Percentiles rank a stretch among this genome's conserved stretches.
Evolutionary conservation across 495 filamentous ascomycete genomes (phyloP).

Genomic region (Lasiosphaeris hirsuta): DNA sequence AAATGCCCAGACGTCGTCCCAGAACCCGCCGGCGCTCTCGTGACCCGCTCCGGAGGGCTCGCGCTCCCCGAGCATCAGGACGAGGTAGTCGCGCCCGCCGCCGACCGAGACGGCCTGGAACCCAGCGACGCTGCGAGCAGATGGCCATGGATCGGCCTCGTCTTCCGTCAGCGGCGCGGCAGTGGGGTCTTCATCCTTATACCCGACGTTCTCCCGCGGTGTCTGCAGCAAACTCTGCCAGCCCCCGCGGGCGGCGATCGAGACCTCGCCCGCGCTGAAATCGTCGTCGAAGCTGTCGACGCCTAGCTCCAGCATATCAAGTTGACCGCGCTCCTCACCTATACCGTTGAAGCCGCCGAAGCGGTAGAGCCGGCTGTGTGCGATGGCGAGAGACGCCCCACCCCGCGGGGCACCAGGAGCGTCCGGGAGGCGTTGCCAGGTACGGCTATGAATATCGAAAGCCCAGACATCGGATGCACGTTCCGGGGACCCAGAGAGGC

Average conservation of each 20-base stretch:
- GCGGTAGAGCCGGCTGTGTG: constrained; percentile 57
- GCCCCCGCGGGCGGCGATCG: constrained; percentile 29
- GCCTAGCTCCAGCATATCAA: constrained; percentile 59
- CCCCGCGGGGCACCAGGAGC: constrained; percentile 60
- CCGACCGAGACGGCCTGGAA: constrained; percentile 48
- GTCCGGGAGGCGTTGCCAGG: constrained; percentile 60
- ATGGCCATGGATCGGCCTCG: constrained; percentile 38
- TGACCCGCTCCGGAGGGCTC: constrained; percentile 61
- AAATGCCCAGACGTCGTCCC: constrained; percentile 71
- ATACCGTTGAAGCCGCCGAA: constrained; percentile 72
- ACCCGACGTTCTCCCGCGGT: constrained; percentile 24
- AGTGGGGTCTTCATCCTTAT: constrained; percentile 24
- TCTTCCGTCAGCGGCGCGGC: constrained; percentile 18
- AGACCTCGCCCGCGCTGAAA: constrained; percentile 36
- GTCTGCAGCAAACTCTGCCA: constrained; percentile 38
- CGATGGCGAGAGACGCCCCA: constrained; percentile 60
- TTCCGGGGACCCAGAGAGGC: constrained; percentile 41
- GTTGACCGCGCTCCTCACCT: constrained; percentile 57
- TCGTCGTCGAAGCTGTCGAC: constrained; percentile 49
- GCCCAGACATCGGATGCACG: constrained; percentile 67
- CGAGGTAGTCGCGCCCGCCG: constrained; percentile 55
- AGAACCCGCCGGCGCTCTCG: constrained; percentile 64
- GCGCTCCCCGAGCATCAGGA: constrained; percentile 67
- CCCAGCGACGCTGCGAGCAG: constrained; percentile 39
- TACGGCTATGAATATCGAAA: constrained; percentile 55